A percentile compares a stretch with the other conserved stretches of the same genome.
phyloP scores from a whole-genome alignment of 441 rosid species.

The Gossypium davidsonii region DNA sequence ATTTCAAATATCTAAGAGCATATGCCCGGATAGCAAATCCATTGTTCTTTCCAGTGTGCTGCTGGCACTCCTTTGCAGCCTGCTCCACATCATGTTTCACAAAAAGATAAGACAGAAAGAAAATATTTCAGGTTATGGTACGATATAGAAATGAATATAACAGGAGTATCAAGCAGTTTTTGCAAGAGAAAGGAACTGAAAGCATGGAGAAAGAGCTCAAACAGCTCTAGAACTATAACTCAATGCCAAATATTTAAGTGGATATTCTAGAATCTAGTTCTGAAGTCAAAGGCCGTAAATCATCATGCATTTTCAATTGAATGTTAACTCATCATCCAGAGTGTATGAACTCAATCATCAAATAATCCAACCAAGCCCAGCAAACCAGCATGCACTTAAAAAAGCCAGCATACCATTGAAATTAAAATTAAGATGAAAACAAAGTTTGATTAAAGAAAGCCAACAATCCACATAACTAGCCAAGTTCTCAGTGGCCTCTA shows the following conservation, averaged over 20 bases:
- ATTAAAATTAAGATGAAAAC: not conserved
- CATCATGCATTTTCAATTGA: slow-evolving; percentile 3
- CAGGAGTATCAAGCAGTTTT: not conserved
- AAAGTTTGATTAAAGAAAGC: not conserved
- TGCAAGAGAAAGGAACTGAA: not conserved
- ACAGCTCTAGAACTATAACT: not conserved
- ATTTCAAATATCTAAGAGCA: slow-evolving; percentile 76
- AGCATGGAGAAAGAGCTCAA: not conserved
- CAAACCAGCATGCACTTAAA: not conserved
- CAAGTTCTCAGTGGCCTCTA: not conserved
- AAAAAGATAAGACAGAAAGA: not conserved
- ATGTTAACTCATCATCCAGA: not conserved
- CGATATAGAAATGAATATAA: not conserved
- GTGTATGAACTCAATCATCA: not conserved
- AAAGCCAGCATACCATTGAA: not conserved
- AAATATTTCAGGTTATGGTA: not conserved
- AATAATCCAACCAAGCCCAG: slow-evolving; percentile 1
- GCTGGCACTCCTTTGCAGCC: slow-evolving; percentile 43
- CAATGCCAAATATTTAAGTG: not conserved
- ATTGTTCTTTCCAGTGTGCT: slow-evolving; percentile 27
- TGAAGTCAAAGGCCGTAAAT: not conserved
- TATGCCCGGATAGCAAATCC: slow-evolving; percentile 52
- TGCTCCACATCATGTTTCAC: slow-evolving; percentile 27
- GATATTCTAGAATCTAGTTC: not conserved
- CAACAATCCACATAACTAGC: not conserved